phyloP scores from a whole-genome alignment of 2,329 filamentous ascomycete genomes.

The Botryotinia globosa region DNA sequence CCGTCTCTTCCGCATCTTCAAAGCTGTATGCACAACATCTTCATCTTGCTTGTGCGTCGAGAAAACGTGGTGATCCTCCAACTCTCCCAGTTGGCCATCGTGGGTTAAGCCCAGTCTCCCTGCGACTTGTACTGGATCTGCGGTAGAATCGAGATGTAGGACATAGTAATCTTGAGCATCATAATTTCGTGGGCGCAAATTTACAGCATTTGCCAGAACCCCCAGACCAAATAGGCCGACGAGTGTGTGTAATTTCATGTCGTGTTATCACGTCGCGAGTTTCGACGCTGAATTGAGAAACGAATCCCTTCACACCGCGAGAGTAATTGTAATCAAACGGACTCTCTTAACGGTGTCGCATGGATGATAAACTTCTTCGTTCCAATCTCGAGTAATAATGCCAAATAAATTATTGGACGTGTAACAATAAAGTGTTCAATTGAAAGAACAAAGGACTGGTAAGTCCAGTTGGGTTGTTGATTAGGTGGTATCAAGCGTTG shows the following conservation, averaged over 20 bases:
- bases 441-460: slow-evolving; percentile 14
- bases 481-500: slow-evolving; percentile 18
- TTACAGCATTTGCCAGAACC: slow-evolving; percentile 46
- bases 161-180: slow-evolving; percentile 88
- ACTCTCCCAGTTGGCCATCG: slow-evolving; percentile 75
- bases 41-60: slow-evolving; percentile 61
- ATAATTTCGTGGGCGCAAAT: slow-evolving; percentile 64
- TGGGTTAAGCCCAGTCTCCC: slow-evolving; percentile 70
- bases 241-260: slow-evolving; percentile 44
- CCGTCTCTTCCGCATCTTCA: slow-evolving; percentile 53
- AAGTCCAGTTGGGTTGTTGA: background rate
- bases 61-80: slow-evolving; percentile 83
- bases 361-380: slow-evolving; percentile 22
- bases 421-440: slow-evolving; percentile 10
- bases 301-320: background rate
- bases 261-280: slow-evolving; percentile 11
- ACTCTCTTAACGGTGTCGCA: slow-evolving; percentile 26
- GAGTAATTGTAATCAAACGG: background rate
- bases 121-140: slow-evolving; percentile 68
- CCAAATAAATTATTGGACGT: background rate
- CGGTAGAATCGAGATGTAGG: slow-evolving; percentile 69
- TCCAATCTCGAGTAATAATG: background rate
- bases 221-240: slow-evolving; percentile 54
- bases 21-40: slow-evolving; percentile 55
- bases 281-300: background rate